Evolutionary conservation across 306 rosid species (phyloP).

Genomic region (Trifolium subterraneum): DNA sequence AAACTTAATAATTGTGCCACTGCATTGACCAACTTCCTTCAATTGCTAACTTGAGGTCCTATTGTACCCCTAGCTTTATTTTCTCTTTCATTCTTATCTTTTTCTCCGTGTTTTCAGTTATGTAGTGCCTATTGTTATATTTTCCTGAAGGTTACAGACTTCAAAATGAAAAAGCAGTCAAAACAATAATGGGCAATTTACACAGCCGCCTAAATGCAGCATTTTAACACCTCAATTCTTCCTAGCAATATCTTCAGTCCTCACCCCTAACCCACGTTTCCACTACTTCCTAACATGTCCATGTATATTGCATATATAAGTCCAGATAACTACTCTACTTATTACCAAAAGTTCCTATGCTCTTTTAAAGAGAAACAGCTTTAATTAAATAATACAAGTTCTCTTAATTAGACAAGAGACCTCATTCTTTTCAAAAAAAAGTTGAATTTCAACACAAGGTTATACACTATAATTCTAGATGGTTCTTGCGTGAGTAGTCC

Average conservation of each 20-base stretch:
- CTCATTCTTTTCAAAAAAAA: constrained; percentile 10
- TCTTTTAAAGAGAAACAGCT: constrained; percentile 17
- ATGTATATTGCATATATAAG: constrained; percentile 18
- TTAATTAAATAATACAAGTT: constrained; percentile 26
- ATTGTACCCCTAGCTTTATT: constrained; percentile 23
- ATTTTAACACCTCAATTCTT: constrained; percentile 20
- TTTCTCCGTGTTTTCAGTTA: constrained; percentile 12
- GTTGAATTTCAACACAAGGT: constrained; percentile 27
- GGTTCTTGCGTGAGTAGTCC: constrained; percentile 1
- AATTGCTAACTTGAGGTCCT: constrained; percentile 29
- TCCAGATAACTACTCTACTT: constrained; percentile 15
- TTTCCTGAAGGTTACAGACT: constrained; percentile 21
- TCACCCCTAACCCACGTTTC: constrained; percentile 16
- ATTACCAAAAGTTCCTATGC: constrained; percentile 15
- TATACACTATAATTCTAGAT: constrained; percentile 1
- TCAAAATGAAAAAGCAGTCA: constrained; percentile 30
- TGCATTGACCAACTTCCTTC: constrained; percentile 17
- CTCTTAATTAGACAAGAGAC: constrained; percentile 23
- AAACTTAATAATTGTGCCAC: constrained; percentile 17
- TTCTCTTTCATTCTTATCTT: neutral
- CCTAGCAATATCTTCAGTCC: constrained; percentile 27
- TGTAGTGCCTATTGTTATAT: constrained; percentile 26
- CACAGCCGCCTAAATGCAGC: constrained; percentile 32
- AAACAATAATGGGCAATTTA: constrained; percentile 29
- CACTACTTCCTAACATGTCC: constrained; percentile 3